A percentile compares a stretch with the other conserved stretches of the same genome.
Conservation (phyloP, 257 asterid species). For the Solanum habrochaites region DNA sequence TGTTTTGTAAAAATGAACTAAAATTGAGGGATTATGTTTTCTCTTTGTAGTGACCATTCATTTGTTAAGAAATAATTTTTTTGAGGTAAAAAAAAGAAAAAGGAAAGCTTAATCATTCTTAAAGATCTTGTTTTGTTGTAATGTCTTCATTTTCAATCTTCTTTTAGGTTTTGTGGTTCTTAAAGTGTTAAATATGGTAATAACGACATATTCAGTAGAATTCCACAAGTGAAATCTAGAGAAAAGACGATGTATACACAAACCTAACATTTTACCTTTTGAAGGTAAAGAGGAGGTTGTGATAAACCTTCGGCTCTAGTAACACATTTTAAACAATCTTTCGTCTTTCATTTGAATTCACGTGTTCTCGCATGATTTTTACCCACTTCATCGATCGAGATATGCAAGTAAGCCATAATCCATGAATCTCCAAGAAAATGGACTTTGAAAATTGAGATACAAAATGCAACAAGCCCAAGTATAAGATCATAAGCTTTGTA, state of each 20-base stretch:
- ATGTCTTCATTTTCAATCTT: not conserved
- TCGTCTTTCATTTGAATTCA: not conserved
- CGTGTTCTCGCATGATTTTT: not conserved
- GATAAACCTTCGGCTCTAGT: not conserved
- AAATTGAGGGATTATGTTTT: not conserved
- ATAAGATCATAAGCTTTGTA: not conserved
- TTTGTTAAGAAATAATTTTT: not conserved
- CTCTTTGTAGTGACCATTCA: not conserved
- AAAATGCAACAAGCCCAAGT: not conserved
- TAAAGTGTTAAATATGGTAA: not conserved
- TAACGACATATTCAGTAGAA: rapidly evolving
- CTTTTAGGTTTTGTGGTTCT: not conserved
- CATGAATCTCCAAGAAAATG: not conserved
- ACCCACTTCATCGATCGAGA: not conserved
- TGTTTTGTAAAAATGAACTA: not conserved
- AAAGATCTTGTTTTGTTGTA: not conserved
- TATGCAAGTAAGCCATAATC: not conserved
- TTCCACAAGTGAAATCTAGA: rapidly evolving
- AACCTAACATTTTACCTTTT: not conserved
- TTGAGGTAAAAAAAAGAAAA: rapidly evolving
- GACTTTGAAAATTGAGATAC: not conserved
- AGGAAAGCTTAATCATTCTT: not conserved
- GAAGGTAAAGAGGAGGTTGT: not conserved
- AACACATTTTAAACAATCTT: not conserved
- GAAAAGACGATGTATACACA: not conserved